Evolutionary conservation across 768 basidiomycete species (phyloP), one percentile per base, ranked within the genome.

Genomic region (Cubamyces lactineus): DNA sequence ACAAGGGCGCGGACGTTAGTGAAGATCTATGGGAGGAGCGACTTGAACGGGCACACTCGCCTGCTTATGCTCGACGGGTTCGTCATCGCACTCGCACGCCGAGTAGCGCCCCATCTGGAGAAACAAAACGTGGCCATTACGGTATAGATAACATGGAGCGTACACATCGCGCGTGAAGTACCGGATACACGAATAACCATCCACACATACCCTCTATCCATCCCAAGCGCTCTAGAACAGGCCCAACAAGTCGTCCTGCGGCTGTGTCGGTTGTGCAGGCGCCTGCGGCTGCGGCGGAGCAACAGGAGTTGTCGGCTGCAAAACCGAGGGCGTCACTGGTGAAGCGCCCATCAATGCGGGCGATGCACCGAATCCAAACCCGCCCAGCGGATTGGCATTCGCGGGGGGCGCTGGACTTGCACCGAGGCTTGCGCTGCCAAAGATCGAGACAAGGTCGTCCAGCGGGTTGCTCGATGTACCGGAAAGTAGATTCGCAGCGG

Each of bases 371-470:
- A 77, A 70, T 6, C 61, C 68, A 28, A 71, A 61, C 12, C 70
- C 72, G 46, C 69, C 70, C 56, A 72, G 59, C 16, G 69, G 70
- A 48, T 69, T 63, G 21, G 53, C 56, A 48, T 53, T 62, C 47
- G 62, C 51, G 26, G 58, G 57, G 43, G 66, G 61, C 59, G 64
- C 68, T 17, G 57, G 59, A 12, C 61, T 68, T 30, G 71, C 71
- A 57, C 68, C 70, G 21, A 75, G 74, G 64, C 77, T 72, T 65
- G 78, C 70, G 70, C 77, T 69, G 16, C 92, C 93, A 72, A 97
- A 97, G 67, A 97, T 92, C 8, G 94, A 95, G 23, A 96, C 94
- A 12, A 97, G 82, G 72, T 97, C 94, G 73, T 96, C 94, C 46
- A 96, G 79, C 1, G 95, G 95, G 72, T 97, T 97, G 62, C 83